phyloP scores from a whole-genome alignment of 2,329 filamentous ascomycete species.

The Calonectria pseudoturangicola region DNA sequence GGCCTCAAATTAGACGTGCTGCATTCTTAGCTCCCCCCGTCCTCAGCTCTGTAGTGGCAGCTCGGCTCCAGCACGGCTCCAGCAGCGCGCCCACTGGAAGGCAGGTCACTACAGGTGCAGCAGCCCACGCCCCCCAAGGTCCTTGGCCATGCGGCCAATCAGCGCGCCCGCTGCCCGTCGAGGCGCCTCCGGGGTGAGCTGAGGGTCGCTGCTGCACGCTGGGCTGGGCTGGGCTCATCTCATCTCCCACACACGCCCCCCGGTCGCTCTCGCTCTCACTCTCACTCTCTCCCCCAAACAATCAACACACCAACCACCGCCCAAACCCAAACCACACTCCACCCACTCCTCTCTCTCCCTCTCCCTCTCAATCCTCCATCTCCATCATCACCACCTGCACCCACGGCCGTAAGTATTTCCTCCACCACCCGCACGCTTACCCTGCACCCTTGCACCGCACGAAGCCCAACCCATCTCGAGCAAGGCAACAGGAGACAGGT shows the following conservation, averaged over 20 bases:
- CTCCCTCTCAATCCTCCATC: constrained; percentile 33
- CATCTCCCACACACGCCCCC: constrained; percentile 42
- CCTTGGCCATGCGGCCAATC: constrained; percentile 35
- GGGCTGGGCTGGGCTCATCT: constrained; percentile 40
- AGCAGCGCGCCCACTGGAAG: constrained; percentile 22
- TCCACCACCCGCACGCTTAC: constrained; percentile 31
- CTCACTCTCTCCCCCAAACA: constrained; percentile 30
- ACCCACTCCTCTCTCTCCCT: constrained; percentile 29
- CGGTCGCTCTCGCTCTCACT: constrained; percentile 8
- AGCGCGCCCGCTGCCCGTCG: constrained; percentile 35
- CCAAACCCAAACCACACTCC: constrained; percentile 26
- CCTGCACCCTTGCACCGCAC: constrained; percentile 28
- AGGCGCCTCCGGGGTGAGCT: constrained; percentile 38
- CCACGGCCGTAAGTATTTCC: constrained; percentile 34
- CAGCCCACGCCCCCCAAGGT: constrained; percentile 17
- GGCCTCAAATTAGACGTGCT: constrained; percentile 22
- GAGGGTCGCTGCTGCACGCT: constrained; percentile 32
- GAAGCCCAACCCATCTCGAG: not conserved
- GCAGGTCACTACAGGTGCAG: not conserved
- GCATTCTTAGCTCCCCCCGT: constrained; percentile 16
- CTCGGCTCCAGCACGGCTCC: constrained; percentile 16
- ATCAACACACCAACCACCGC: constrained; percentile 39
- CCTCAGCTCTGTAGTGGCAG: constrained; percentile 20
- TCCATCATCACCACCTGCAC: constrained; percentile 39
- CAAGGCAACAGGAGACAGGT: constrained; percentile 1